These are phyloP conservation scores for Pseudogymnoascus destructans DNA, from an alignment of 2,329 filamentous ascomycete species.

Conservation along the genomic window DNA sequence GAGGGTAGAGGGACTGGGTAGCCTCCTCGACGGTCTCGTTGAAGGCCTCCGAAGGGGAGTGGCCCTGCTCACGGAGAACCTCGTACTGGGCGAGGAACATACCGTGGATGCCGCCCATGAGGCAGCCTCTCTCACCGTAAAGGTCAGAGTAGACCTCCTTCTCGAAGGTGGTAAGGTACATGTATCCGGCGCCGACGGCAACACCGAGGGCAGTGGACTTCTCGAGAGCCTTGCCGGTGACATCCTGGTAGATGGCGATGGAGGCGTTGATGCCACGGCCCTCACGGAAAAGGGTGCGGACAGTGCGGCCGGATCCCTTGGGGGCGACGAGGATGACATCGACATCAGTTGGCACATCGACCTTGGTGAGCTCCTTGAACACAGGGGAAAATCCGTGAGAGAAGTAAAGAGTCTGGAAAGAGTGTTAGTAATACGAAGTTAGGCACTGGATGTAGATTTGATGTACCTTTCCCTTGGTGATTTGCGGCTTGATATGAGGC, in stretches of 20 bases:
- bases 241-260: constrained; percentile 95
- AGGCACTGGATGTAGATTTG: neutral
- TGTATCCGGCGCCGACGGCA: constrained; percentile 92
- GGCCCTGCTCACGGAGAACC: constrained; percentile 96
- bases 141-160: constrained; percentile 99
- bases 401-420: constrained; percentile 89
- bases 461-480: constrained; percentile 93
- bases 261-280: constrained; percentile 99
- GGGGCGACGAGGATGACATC: constrained; percentile 99
- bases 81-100: constrained; percentile 99
- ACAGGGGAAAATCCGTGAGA: constrained; percentile 99
- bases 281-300: constrained; percentile 97
- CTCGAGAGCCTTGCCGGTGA: constrained; percentile 95
- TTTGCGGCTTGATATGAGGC: constrained; percentile 94
- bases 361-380: constrained; percentile 99
- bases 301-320: constrained; percentile 97
- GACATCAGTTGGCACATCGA: constrained; percentile 88
- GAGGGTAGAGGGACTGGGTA: constrained; percentile 92
- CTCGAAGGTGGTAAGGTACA: constrained; percentile 99
- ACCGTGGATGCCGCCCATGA: constrained; percentile 99
- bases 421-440: constrained; percentile 13
- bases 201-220: constrained; percentile 95
- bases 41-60: constrained; percentile 96
- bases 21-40: constrained; percentile 99
- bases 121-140: constrained; percentile 98